phyloP scores from a whole-genome alignment of 352 stramenopile genomes.

The Globisporangium camurandrum region DNA sequence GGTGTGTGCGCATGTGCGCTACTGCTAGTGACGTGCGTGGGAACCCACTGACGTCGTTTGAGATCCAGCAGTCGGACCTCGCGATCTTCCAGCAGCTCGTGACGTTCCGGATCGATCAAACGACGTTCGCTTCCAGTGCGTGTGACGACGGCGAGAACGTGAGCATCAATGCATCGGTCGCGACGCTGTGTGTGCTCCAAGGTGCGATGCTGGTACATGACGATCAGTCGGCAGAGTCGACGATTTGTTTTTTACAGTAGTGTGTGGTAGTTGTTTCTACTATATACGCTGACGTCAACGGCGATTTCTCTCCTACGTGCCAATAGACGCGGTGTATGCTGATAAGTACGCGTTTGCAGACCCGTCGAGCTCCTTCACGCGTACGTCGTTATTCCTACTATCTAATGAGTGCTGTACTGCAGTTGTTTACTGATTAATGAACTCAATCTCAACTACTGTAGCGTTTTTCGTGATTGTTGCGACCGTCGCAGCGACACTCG shows the following conservation, averaged over 20 bases:
- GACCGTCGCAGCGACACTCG: neutral
- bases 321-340: neutral
- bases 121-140: slow-evolving; percentile 5
- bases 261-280: too few relatives aligned
- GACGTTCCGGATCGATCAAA: slow-evolving; percentile 6
- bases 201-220: too few relatives aligned
- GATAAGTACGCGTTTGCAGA: slow-evolving; percentile 1
- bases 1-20: neutral
- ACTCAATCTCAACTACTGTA: too few relatives aligned
- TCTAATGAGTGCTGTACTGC: neutral
- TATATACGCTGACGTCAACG: too few relatives aligned
- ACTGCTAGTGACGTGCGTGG: slow-evolving; percentile 11
- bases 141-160: neutral
- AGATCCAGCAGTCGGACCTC: slow-evolving; percentile 12
- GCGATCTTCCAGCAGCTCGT: slow-evolving; percentile 7
- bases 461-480: slow-evolving; percentile 4
- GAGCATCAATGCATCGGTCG: neutral
- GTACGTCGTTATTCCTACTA: neutral
- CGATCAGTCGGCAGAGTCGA: too few relatives aligned
- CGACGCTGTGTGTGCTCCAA: slow-evolving; percentile 7
- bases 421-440: neutral
- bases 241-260: too few relatives aligned
- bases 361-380: neutral
- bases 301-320: too few relatives aligned
- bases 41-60: slow-evolving; percentile 17